Evolutionary conservation across 805 yeast species (phyloP).

Genomic region (Suhomyces faveliae): DNA sequence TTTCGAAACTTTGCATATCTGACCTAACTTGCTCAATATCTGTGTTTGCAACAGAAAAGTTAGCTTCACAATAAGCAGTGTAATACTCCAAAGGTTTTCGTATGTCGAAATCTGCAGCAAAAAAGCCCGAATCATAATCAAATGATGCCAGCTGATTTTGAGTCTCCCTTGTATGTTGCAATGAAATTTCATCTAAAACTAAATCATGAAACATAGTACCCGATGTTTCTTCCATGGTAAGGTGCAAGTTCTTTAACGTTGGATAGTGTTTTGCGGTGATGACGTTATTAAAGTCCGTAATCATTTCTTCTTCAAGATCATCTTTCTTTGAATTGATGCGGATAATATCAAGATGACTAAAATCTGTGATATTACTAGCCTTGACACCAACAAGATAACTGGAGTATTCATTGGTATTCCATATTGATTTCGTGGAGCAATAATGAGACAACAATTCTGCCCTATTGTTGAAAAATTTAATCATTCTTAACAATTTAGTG

Average conservation of each 20-base stretch:
- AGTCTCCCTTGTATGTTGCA: slow-evolving; percentile 10
- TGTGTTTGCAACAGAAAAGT: slow-evolving; percentile 10
- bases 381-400: slow-evolving; percentile 14
- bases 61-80: slow-evolving; percentile 6
- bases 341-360: slow-evolving; percentile 15
- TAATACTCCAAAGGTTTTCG: slow-evolving; percentile 10
- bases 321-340: slow-evolving; percentile 16
- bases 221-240: slow-evolving; percentile 3
- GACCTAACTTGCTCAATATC: slow-evolving; percentile 13
- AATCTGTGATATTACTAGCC: slow-evolving; percentile 8
- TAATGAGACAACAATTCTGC: slow-evolving; percentile 24
- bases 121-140: slow-evolving; percentile 24
- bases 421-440: slow-evolving; percentile 19
- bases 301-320: slow-evolving; percentile 17
- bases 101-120: slow-evolving; percentile 29
- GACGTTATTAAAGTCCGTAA: slow-evolving; percentile 10
- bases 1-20: slow-evolving; percentile 15
- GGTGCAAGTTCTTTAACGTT: slow-evolving; percentile 11
- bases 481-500: slow-evolving; percentile 28
- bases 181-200: slow-evolving; percentile 11
- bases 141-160: slow-evolving; percentile 9
- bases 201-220: slow-evolving; percentile 1
- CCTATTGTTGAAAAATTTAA: slow-evolving; percentile 35
- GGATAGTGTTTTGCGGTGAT: slow-evolving; percentile 20
- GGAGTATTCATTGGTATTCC: slow-evolving; percentile 12